Evolutionary conservation across 2,329 filamentous ascomycete species (phyloP).

Genomic region (Cordyceps cateniannulata): DNA sequence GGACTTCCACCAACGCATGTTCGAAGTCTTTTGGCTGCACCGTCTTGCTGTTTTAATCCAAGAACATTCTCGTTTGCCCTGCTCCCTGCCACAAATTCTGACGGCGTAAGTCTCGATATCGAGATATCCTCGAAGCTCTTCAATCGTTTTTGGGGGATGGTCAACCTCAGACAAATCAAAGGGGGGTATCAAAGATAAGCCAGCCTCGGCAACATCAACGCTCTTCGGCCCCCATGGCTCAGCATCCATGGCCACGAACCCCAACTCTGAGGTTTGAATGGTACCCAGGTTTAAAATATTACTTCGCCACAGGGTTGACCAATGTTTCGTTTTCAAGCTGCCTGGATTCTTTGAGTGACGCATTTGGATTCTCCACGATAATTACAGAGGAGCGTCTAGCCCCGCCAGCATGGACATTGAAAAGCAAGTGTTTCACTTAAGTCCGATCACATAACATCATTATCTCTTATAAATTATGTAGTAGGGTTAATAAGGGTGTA

Average conservation of each 20-base stretch:
- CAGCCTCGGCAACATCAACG: neutral
- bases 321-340: neutral
- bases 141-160: neutral
- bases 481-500: too few species aligned
- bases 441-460: too few species aligned
- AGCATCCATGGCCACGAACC: neutral
- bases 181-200: constrained; percentile 1
- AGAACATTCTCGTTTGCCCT: neutral
- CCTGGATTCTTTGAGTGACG: neutral
- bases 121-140: neutral
- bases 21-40: neutral
- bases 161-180: neutral
- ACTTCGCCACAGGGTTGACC: neutral
- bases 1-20: neutral
- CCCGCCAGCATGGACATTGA: too few species aligned
- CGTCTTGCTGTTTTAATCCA: neutral
- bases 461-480: too few species aligned
- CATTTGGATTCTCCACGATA: neutral
- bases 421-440: too few species aligned
- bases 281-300: neutral
- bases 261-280: neutral
- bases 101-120: neutral
- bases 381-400: too few species aligned
- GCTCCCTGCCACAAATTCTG: neutral
- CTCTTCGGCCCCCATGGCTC: neutral